Percentiles rank a stretch among this genome's conserved stretches.
Conservation (phyloP, 257 asterid genomes). For the Fraxinus anomala region DNA sequence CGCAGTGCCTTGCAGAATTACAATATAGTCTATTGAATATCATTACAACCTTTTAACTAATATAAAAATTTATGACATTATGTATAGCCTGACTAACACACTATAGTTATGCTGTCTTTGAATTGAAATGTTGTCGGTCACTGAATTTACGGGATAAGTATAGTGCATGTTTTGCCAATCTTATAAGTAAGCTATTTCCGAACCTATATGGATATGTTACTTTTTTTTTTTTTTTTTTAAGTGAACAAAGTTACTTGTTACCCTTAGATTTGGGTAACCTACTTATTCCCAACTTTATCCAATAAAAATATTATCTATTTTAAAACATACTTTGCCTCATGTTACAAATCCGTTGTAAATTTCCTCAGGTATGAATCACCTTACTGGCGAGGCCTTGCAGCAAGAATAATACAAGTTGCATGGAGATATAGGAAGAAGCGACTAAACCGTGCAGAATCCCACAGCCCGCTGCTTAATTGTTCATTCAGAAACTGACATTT, state of each 20-base stretch:
- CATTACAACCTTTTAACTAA: not conserved
- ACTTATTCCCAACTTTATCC: no score
- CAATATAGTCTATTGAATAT: not conserved
- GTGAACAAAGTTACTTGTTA: not conserved
- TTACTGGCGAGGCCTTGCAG: conserved; percentile 77
- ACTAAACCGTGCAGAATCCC: conserved; percentile 46
- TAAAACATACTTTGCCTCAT: not conserved
- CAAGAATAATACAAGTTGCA: conserved; percentile 75
- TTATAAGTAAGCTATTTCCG: not conserved
- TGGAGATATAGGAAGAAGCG: conserved; percentile 83
- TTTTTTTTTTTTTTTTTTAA: not conserved
- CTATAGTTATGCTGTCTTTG: not conserved
- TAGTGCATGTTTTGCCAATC: not conserved
- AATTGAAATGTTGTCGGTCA: not conserved
- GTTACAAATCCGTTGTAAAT: not conserved
- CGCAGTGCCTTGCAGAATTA: not conserved
- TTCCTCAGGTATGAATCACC: conserved; percentile 72
- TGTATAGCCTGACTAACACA: not conserved
- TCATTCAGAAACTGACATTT: not conserved
- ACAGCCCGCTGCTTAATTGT: conserved; percentile 34
- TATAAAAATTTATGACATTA: not conserved
- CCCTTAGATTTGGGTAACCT: no score
- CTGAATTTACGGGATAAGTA: not conserved
- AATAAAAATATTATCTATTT: no score
- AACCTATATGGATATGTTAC: no score